Evolutionary conservation across 108 stramenopile genomes (phyloP), one percentile per base, ranked within the genome.

Genomic region (Cyclotella kingstonii): DNA sequence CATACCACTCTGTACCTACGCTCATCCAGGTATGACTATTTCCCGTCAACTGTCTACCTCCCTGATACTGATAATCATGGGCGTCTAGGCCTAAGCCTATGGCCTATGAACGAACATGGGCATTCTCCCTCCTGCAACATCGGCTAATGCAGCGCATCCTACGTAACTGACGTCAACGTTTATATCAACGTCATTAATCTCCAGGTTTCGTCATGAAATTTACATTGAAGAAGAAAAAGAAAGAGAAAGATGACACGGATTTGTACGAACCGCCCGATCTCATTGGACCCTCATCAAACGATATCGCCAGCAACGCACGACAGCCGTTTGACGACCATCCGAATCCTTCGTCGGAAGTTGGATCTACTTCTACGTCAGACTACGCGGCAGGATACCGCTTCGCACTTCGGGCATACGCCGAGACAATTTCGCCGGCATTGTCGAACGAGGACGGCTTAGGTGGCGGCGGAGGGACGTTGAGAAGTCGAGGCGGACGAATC

Each of bases 371-470:
- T 25, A 10, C 28, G 28, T 23, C 27, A 1, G 27, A 38, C 19
- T 18, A 48, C 41, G 29, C 55, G 15, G 52, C 48, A 1, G 60
- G 69, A 48, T 76, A 76, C 55, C 74, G 69, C 36, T 70, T 49
- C 31, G 68, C 74, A 14, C 74, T 69, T 10, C 15, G 50, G 1
- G 68, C 62, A 39, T 76, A 70, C 63, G 54, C 68, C 10, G 43
- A 63, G 26, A 70, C 74, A 5, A 67, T 76, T 15, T 46, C 53
- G 1, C 54, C 68, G 0, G 52, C 52, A 1, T 3, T 57, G 4
- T 50, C 63, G 30, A 76, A 76, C 51, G 68, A 76, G 39, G 68
- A 76, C 47, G 67, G 60, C 0, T 26, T 47, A 21, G 49, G 62
- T 29, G 62, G 59, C 23, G 48, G 38, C 18, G 59, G 59, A 48